Evolutionary conservation across 164 flowering plant species (phyloP).

Genomic region (Magnolia changhungtana): DNA sequence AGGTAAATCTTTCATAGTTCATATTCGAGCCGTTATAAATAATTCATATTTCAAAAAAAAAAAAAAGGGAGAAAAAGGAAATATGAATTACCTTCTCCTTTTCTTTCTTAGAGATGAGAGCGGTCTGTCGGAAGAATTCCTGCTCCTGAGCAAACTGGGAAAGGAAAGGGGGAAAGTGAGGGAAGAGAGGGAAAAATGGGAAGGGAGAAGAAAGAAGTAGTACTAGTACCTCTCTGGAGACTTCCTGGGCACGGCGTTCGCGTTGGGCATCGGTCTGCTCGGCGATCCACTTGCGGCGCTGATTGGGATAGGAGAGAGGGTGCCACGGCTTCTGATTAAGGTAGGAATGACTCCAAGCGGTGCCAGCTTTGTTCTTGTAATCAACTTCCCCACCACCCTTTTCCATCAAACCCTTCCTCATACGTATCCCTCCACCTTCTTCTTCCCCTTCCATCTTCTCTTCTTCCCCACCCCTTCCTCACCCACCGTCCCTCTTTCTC

Average conservation of each 20-base stretch:
- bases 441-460: constrained; percentile 29
- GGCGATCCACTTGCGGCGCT: constrained; percentile 98
- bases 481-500: too few relatives aligned
- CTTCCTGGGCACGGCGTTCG: constrained; percentile 66
- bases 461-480: background rate
- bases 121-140: constrained; percentile 81
- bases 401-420: constrained; percentile 58
- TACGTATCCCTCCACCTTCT: constrained; percentile 35
- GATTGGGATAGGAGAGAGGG: constrained; percentile 97
- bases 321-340: constrained; percentile 99
- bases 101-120: constrained; percentile 78
- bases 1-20: background rate
- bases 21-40: background rate
- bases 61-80: background rate
- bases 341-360: constrained; percentile 91
- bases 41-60: background rate
- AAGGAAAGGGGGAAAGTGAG: background rate
- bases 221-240: constrained; percentile 68
- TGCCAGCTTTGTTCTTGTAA: constrained; percentile 78
- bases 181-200: background rate
- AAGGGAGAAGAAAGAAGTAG: background rate
- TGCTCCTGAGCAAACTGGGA: constrained; percentile 91
- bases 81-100: constrained; percentile 71
- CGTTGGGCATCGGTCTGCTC: constrained; percentile 79
- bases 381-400: constrained; percentile 59